phyloP scores from a whole-genome alignment of 345 rosid species.

The Syzygium aqueum region DNA sequence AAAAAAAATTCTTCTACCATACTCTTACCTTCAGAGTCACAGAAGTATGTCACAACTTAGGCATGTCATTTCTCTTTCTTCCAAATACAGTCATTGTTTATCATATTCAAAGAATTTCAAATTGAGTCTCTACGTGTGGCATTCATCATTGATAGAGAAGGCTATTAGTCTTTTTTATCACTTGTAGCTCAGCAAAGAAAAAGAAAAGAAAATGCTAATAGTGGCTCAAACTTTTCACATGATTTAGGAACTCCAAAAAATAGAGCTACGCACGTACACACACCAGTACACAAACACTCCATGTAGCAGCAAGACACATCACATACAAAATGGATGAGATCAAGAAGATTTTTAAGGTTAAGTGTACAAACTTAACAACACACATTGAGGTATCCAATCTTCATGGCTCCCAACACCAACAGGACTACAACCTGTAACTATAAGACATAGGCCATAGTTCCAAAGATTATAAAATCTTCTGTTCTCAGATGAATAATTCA shows the following conservation, averaged over 20 bases:
- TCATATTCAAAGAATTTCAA: not conserved
- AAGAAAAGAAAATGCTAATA: not conserved
- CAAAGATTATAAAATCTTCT: not conserved
- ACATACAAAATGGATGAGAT: not conserved
- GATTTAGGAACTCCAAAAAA: not conserved
- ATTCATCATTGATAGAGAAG: not conserved
- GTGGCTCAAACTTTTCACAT: not conserved
- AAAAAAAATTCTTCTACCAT: not conserved
- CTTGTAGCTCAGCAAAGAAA: not conserved
- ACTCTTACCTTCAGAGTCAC: not conserved
- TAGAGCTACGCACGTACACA: not conserved
- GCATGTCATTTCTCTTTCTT: not conserved
- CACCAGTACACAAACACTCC: not conserved
- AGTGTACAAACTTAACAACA: not conserved
- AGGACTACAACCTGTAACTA: not conserved
- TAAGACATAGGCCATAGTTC: not conserved
- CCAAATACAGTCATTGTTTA: not conserved
- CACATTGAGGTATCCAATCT: not conserved
- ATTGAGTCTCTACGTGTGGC: not conserved
- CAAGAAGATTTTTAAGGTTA: not conserved
- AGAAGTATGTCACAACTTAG: not conserved
- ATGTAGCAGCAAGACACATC: not conserved
- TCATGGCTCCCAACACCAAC: not conserved
- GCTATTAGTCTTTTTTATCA: not conserved
- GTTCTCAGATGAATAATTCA: not conserved